phyloP scores from a whole-genome alignment of 2,329 filamentous ascomycete genomes.

The Alternaria gaisen region DNA sequence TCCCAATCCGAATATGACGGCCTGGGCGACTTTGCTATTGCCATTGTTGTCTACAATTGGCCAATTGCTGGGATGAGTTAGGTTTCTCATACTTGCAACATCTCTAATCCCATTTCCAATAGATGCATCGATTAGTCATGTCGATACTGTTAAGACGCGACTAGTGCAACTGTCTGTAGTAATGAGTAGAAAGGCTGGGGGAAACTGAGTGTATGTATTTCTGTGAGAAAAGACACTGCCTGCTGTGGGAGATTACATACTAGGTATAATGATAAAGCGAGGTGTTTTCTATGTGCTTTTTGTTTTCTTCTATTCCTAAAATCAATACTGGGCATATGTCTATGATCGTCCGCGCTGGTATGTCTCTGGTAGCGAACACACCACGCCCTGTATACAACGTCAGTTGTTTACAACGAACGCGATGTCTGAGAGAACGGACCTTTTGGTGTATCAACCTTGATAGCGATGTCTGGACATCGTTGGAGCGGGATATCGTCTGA shows the following conservation, averaged over 20 bases:
- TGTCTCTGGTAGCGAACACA: conserved; percentile 59
- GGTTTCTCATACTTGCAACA: conserved; percentile 3
- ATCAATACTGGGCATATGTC: conserved; percentile 64
- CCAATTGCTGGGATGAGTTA: conserved; percentile 54
- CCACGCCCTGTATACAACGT: conserved; percentile 58
- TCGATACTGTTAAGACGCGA: background rate
- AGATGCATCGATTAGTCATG: background rate
- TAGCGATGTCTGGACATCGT: conserved; percentile 53
- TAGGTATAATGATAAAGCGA: conserved; percentile 66
- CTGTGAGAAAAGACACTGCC: too few species aligned
- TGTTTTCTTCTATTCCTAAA: conserved; percentile 59
- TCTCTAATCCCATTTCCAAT: background rate
- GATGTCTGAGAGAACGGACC: conserved; percentile 44
- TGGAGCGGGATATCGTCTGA: conserved; percentile 45
- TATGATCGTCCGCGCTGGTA: conserved; percentile 59
- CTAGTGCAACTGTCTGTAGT: background rate
- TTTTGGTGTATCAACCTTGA: conserved; percentile 62
- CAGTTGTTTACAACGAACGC: background rate
- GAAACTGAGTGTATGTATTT: background rate
- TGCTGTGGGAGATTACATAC: conserved; percentile 42
- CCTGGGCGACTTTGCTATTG: conserved; percentile 56
- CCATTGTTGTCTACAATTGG: conserved; percentile 37
- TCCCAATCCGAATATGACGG: conserved; percentile 64
- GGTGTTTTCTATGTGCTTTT: conserved; percentile 60
- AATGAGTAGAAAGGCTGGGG: background rate